Percentiles rank a stretch among this genome's conserved stretches.
phyloP scores from a whole-genome alignment of 106 monocot genomes.

The Vanilla planifolia region DNA sequence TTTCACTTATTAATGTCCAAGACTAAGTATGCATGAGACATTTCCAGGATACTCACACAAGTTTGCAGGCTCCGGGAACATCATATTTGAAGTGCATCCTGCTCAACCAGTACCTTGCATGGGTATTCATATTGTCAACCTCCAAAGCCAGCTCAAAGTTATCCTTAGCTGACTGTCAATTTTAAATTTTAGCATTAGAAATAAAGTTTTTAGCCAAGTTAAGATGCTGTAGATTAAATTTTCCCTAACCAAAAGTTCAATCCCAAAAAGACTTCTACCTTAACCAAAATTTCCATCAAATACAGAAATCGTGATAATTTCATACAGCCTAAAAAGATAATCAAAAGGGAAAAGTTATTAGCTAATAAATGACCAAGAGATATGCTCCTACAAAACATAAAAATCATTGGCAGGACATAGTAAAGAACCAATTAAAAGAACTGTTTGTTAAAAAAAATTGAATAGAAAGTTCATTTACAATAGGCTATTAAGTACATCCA shows the following conservation, averaged over 20 bases:
- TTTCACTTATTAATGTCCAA: background rate
- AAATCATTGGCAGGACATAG: too few relatives aligned
- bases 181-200: background rate
- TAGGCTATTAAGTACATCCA: too few relatives aligned
- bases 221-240: background rate
- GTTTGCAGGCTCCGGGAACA: conserved; percentile 86
- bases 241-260: too few relatives aligned
- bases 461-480: too few relatives aligned
- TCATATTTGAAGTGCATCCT: conserved; percentile 97
- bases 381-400: background rate
- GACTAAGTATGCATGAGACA: background rate
- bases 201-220: background rate
- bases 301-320: background rate
- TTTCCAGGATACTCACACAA: conserved; percentile 39
- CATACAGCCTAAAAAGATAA: background rate
- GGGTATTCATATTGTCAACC: conserved; percentile 86
- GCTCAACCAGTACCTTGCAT: conserved; percentile 87
- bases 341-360: background rate
- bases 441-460: too few relatives aligned
- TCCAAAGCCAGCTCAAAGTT: conserved; percentile 96
- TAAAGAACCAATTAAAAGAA: too few relatives aligned
- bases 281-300: background rate
- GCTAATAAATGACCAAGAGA: background rate
- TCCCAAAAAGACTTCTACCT: background rate
- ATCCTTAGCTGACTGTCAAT: conserved; percentile 72